A percentile compares a stretch with the other conserved stretches of the same genome.
phyloP scores from a whole-genome alignment of 2,329 filamentous ascomycete genomes.

The Pseudogymnoascus sp. region DNA sequence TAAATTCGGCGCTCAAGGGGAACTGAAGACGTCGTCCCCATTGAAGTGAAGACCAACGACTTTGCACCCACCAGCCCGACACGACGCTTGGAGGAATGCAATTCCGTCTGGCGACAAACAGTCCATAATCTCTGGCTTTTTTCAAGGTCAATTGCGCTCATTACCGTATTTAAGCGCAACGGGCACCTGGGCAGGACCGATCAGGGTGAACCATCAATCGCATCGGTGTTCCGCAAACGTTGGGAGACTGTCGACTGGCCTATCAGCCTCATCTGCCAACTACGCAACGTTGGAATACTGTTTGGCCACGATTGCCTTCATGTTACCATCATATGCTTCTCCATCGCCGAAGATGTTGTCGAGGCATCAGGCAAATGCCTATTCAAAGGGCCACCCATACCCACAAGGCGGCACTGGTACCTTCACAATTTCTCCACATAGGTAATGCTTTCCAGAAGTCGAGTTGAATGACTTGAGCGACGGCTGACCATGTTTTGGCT shows the following conservation, averaged over 20 bases:
- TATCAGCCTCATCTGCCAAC: not conserved
- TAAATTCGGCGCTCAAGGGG: conserved; percentile 7
- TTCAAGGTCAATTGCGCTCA: conserved; percentile 4
- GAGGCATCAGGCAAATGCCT: conserved; percentile 67
- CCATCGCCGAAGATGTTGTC: conserved; percentile 64
- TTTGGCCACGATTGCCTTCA: conserved; percentile 29
- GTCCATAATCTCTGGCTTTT: conserved; percentile 1
- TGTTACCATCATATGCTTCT: conserved; percentile 55
- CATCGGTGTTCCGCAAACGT: conserved; percentile 7
- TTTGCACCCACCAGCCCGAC: not conserved
- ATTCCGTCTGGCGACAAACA: conserved; percentile 3
- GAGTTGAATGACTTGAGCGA: not conserved
- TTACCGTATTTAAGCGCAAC: not conserved
- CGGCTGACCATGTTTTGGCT: conserved; percentile 10
- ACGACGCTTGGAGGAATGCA: conserved; percentile 7
- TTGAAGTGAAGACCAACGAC: not conserved
- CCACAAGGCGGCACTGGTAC: conserved; percentile 60
- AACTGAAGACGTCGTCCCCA: conserved; percentile 3
- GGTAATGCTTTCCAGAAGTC: conserved; percentile 47
- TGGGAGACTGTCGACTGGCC: not conserved
- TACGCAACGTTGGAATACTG: not conserved
- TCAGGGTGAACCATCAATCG: conserved; percentile 8
- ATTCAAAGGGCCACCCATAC: conserved; percentile 71
- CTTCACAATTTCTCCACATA: conserved; percentile 83
- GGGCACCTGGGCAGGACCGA: conserved; percentile 4